phyloP scores from a whole-genome alignment of 2,329 filamentous ascomycete species.

The Lachnellula occidentalis region DNA sequence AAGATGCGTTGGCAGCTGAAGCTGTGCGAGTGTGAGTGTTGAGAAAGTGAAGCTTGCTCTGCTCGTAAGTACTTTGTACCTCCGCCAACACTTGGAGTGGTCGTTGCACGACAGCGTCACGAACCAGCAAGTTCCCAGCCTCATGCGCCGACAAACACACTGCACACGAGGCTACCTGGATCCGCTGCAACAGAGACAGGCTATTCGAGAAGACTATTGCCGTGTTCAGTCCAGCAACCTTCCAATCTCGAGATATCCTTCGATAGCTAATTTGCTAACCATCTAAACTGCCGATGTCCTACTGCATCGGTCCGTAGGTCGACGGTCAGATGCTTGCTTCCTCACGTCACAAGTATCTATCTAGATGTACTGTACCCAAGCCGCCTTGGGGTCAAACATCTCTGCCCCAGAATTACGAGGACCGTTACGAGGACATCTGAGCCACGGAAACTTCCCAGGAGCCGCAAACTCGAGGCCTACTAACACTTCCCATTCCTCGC shows the following conservation, averaged over 20 bases:
- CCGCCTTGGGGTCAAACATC: slow-evolving; percentile 23
- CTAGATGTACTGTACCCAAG: slow-evolving; percentile 7
- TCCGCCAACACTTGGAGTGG: slow-evolving; percentile 11
- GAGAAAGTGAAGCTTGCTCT: slow-evolving; percentile 1
- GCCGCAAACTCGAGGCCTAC: background rate
- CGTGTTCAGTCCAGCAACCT: background rate
- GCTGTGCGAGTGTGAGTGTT: slow-evolving; percentile 1
- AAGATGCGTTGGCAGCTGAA: slow-evolving; percentile 16
- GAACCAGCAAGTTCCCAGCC: slow-evolving; percentile 12
- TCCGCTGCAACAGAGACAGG: slow-evolving; percentile 22
- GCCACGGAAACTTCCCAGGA: background rate
- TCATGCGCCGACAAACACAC: slow-evolving; percentile 12
- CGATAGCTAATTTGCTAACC: slow-evolving; percentile 6
- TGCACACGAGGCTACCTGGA: slow-evolving; percentile 18
- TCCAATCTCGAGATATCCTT: slow-evolving; percentile 18
- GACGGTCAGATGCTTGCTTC: slow-evolving; percentile 25
- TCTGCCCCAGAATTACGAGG: slow-evolving; percentile 11
- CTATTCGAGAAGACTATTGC: slow-evolving; percentile 12
- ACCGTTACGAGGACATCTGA: slow-evolving; percentile 4
- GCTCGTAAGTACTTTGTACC: slow-evolving; percentile 13
- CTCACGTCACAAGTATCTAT: slow-evolving; percentile 19
- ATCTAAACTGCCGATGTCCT: slow-evolving; percentile 25
- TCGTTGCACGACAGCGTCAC: slow-evolving; percentile 26
- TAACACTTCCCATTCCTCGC: background rate
- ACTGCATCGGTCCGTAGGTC: slow-evolving; percentile 28